phyloP scores from a whole-genome alignment of 768 basidiomycete species.

The Boletellus emodensis region DNA sequence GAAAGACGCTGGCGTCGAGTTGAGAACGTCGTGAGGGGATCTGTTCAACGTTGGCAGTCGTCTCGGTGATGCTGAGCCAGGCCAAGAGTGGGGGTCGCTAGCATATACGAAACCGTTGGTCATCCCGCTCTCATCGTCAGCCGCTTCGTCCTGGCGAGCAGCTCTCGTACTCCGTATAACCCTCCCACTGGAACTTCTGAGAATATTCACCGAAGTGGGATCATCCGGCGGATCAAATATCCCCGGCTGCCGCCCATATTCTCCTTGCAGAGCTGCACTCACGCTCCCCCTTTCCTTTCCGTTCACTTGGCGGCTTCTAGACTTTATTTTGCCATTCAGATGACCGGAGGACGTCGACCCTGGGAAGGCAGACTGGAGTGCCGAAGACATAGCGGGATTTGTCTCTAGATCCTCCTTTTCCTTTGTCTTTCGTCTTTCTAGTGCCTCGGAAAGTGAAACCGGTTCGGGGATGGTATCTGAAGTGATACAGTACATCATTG shows the following conservation, averaged over 20 bases:
- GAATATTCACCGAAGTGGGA: slow-evolving; percentile 10
- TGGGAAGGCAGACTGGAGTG: slow-evolving; percentile 27
- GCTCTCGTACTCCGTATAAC: slow-evolving; percentile 30
- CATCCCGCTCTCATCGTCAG: slow-evolving; percentile 18
- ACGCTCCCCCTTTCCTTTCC: slow-evolving; percentile 33
- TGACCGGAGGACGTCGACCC: slow-evolving; percentile 19
- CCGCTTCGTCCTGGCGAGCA: slow-evolving; percentile 24
- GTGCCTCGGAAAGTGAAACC: slow-evolving; percentile 55
- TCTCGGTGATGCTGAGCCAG: slow-evolving; percentile 24
- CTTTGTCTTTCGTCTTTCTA: slow-evolving; percentile 48
- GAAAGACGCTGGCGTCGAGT: slow-evolving; percentile 20
- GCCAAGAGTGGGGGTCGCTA: slow-evolving; percentile 23
- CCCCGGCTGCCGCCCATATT: slow-evolving; percentile 19
- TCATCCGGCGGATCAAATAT: slow-evolving; percentile 20
- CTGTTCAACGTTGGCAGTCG: slow-evolving; percentile 11
- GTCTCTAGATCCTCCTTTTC: slow-evolving; percentile 57
- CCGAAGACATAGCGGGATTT: slow-evolving; percentile 48
- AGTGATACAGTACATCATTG: slow-evolving; percentile 3
- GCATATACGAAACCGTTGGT: slow-evolving; percentile 22
- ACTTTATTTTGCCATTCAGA: slow-evolving; percentile 36
- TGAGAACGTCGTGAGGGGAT: slow-evolving; percentile 21
- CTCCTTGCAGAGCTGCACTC: slow-evolving; percentile 22
- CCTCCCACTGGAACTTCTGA: slow-evolving; percentile 31
- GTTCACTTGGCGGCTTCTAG: slow-evolving; percentile 36
- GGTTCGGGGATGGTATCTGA: slow-evolving; percentile 68